Conservation (phyloP, 257 asterid genomes). For the Solanum gandarillasii region DNA sequence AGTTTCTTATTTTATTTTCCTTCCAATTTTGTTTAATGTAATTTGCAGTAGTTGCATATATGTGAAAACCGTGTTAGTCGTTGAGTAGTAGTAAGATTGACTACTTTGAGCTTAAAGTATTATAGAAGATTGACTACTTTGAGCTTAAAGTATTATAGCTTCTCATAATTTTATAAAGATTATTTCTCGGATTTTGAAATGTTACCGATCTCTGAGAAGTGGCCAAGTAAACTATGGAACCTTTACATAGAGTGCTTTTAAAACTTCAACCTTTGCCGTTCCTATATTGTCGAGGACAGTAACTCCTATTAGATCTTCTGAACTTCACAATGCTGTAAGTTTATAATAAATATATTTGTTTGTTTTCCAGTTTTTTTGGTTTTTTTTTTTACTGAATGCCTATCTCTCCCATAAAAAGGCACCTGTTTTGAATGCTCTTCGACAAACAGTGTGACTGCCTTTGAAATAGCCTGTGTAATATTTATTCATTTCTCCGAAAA, state of each 20-base stretch:
- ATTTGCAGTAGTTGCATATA: neutral
- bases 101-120: neutral
- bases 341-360: neutral
- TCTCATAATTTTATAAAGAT: neutral
- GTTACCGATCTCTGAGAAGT: neutral
- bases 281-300: neutral
- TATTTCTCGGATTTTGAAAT: neutral
- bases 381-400: neutral
- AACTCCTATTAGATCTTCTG: neutral
- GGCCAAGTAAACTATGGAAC: neutral
- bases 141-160: neutral
- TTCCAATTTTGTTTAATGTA: neutral
- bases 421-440: neutral
- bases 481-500: neutral
- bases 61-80: neutral
- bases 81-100: neutral
- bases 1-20: conserved; percentile 12
- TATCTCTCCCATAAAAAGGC: neutral
- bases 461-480: neutral
- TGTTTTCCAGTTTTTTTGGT: neutral
- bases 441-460: neutral
- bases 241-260: neutral
- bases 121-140: neutral
- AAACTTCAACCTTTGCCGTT: neutral
- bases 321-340: neutral